Evolutionary conservation across 495 filamentous ascomycete species (phyloP), one percentile per base, ranked within the genome.

Genomic region (Hypoxylon crocopeplum): DNA sequence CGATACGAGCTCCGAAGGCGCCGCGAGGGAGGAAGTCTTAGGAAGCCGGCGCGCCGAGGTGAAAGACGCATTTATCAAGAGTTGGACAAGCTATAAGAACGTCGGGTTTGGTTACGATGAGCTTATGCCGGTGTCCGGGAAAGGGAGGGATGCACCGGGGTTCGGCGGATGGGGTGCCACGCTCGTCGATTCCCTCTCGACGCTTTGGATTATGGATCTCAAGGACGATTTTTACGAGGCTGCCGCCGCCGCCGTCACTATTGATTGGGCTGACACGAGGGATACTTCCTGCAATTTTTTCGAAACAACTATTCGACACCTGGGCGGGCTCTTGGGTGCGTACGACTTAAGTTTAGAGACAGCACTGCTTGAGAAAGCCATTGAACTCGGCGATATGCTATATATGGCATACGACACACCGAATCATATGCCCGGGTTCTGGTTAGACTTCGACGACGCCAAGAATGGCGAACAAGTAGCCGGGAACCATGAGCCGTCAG

Each of bases 161-260:
- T 97, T 97, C 73, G 91, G 88, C 56, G 91, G 89, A 13, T 98
- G 94, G 94, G 93, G 87, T 12, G 94, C 93, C 6, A 97, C 93
- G 0, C 72, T 98, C 42, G 90, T 98, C 3, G 94, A 98, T 78
- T 77, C 88, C 12, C 77, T 98, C 48, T 93, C 97, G 71, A 93
- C 92, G 0, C 76, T 98, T 8, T 98, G 92, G 92, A 94, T 98
- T 56, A 95, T 97, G 93, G 91, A 82, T 10, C 65, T 97, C 72
- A 86, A 87, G 73, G 80, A 90, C n/a, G 91, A 97, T 32, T 98
- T 98, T 69, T 80, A 90, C 39, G 86, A 91, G 40, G 94, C 92
- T n/a, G 85, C 91, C 21, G 83, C 89, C 25, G 82, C 79, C n/a
- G 83, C 92, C 8, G 79, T 81, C 34, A 81, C 85, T 47, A 96